Base-by-base conservation (phyloP, 148 eudicot genomes). In the Agrostemma githago region DNA sequence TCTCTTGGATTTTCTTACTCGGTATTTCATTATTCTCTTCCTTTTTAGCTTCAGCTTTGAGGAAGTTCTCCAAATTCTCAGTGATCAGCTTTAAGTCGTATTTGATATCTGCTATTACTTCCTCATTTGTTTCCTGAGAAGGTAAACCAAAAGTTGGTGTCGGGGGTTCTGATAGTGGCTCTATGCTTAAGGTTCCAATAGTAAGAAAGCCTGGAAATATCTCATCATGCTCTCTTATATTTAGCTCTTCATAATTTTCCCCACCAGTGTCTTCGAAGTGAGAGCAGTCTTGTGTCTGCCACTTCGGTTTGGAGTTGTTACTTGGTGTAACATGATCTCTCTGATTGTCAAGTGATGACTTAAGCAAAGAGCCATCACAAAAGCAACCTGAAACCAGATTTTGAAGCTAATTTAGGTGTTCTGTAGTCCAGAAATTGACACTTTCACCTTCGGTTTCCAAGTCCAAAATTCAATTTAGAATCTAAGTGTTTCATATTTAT, bases 141-240 rank as follows among this genome's bases (percentile, higher is more conserved):
- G 87, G 66, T 48, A 82, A 67, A 16, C 84, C 82, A 71, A 89
- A 81, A 63, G 79, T 84, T 71, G 91, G 91, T 63, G 93, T 89
- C 72, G 88, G 75, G 53, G 89, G 84, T 75, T 86, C 88, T 67
- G 86, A 71, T 37, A 69, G 70, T 51, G 85, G 82, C 79, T 82
- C 91, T 71, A 76, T n/a, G 67, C 88, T 88, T 16, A 91, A 84
- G 62, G 96, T 91, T 76, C 96, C 96, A 76, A 89, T 91, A 73
- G 88, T 80, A 10, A 90, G 89, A 83, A 90, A 88, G 70, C 89
- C 90, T 15, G 84, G 82, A 76, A 86, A 86, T 61, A 74, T 74
- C 72, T 78, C 80, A 40, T 72, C 66, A 37, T 76, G 41, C 56
- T 83, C 86, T 26, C 82, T 85, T 70, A 75, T 83, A 44, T 39